A percentile compares a stretch with the other conserved stretches of the same genome.
These are phyloP conservation scores for Penicillium carneum DNA, from an alignment of 2,329 filamentous ascomycete genomes.

Conservation along the genomic window DNA sequence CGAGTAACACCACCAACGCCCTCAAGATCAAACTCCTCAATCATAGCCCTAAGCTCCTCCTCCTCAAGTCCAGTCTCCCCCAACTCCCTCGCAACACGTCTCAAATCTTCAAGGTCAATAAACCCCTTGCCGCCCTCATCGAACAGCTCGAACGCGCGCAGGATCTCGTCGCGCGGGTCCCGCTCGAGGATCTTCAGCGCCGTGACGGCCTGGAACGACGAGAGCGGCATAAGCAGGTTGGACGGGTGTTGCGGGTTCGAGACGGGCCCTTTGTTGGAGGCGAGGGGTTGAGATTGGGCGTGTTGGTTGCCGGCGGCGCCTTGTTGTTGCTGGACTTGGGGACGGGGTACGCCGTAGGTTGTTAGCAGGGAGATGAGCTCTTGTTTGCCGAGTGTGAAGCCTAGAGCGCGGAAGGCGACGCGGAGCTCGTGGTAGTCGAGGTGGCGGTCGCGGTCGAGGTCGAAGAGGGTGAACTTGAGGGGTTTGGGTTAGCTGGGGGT, in stretches of 20 bases:
- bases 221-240: constrained; percentile 75
- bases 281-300: constrained; percentile 44
- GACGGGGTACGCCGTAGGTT: constrained; percentile 76
- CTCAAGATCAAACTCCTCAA: constrained; percentile 95
- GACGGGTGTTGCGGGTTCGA: constrained; percentile 65
- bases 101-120: constrained; percentile 86
- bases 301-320: constrained; percentile 9
- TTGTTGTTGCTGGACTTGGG: constrained; percentile 58
- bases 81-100: constrained; percentile 85
- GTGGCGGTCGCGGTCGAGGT: constrained; percentile 90
- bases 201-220: constrained; percentile 76
- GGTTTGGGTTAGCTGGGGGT: constrained; percentile 1
- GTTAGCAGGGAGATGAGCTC: constrained; percentile 84
- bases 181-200: constrained; percentile 80
- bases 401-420: constrained; percentile 92
- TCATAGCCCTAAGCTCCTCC: constrained; percentile 92
- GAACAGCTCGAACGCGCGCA: constrained; percentile 90
- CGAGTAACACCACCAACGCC: constrained; percentile 78
- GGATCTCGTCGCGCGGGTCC: constrained; percentile 88
- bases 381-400: constrained; percentile 86
- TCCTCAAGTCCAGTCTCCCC: constrained; percentile 88
- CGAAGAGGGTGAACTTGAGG: constrained; percentile 85
- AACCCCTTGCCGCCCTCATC: constrained; percentile 90
- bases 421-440: constrained; percentile 99
- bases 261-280: constrained; percentile 37